Percentiles rank a stretch among this genome's conserved stretches.
These are phyloP conservation scores for Eremomyces bilateralis DNA, from an alignment of 495 filamentous ascomycete genomes.

Conservation along the genomic window DNA sequence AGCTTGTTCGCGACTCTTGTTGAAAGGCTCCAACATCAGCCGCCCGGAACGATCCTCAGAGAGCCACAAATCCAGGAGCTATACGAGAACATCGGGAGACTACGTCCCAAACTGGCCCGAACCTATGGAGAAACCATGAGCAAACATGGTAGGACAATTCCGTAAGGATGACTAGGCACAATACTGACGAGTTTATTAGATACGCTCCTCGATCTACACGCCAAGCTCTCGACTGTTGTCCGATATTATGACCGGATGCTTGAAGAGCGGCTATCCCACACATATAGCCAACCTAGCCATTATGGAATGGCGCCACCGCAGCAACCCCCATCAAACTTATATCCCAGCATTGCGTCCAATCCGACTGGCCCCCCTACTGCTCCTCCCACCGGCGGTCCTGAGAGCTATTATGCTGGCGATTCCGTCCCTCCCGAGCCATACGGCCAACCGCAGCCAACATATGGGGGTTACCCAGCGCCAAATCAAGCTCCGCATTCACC, in stretches of 20 bases:
- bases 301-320: slow-evolving; percentile 28
- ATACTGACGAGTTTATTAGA: slow-evolving; percentile 22
- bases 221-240: slow-evolving; percentile 88
- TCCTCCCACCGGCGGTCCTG: slow-evolving; percentile 27
- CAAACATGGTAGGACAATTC: slow-evolving; percentile 58
- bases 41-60: slow-evolving; percentile 79
- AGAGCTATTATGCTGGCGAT: slow-evolving; percentile 64
- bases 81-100: slow-evolving; percentile 82
- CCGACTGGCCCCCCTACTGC: slow-evolving; percentile 10
- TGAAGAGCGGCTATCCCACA: slow-evolving; percentile 79
- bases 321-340: slow-evolving; percentile 30
- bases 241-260: slow-evolving; percentile 98
- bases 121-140: slow-evolving; percentile 99
- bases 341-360: slow-evolving; percentile 38
- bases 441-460: slow-evolving; percentile 18
- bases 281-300: slow-evolving; percentile 63
- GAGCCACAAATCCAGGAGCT: slow-evolving; percentile 97
- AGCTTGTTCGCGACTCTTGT: slow-evolving; percentile 89
- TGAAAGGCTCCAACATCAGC: slow-evolving; percentile 83
- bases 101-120: slow-evolving; percentile 82
- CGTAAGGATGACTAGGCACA: background rate
- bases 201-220: slow-evolving; percentile 79
- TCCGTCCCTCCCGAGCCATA: slow-evolving; percentile 29
- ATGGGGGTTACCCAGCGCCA: slow-evolving; percentile 11
- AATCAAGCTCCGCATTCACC: slow-evolving; percentile 14